Base-by-base conservation (phyloP, 306 rosid species). In the Parietaria judaica region DNA sequence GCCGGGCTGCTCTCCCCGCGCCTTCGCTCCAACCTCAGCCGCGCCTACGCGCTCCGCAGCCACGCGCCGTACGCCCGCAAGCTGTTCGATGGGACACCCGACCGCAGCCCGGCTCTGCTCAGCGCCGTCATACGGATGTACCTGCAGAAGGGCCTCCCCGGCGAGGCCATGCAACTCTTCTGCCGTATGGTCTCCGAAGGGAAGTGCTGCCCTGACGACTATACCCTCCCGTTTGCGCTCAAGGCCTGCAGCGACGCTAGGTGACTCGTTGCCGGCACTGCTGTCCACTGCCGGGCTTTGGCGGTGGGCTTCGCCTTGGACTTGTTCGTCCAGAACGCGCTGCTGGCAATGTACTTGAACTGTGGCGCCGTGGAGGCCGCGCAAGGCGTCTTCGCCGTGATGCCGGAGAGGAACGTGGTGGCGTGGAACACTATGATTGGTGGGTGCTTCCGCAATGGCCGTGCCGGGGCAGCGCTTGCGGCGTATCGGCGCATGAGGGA, bases 321-420 rank as follows among this genome's bases (percentile, higher is more conserved):
- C 53, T 17, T 50, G 11, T 87, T 78, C 69, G 84, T 87, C 14
- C 84, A 85, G 66, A 91, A 91, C 76, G 70, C 86, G 61, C 71
- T 91, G 77, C 43, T 91, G 68, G 86, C 95, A 36, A 87, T 91
- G 96, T 87, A 87, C 74, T 84, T 91, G 96, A 75, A 67, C 69
- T 82, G 62, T 6, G 76, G 89, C 70, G 74, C 81, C 67, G 72
- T 57, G 67, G 83, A 80, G 69, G 67, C 70, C 0, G 92, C 95
- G 0, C 66, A 60, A 56, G 38, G 39, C 67, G 80, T 83, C 72
- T 91, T 91, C 45, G 78, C 81, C 12, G 78, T 69, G 36, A 83
- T 85, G 89, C 62, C 51, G 71, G 86, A 83, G 62, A 71, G 60
- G 7, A 75, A 76, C 4, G 86, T 91, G 60, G 94, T 85, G 66